Evolutionary conservation across 163 green algal genomes (phyloP), one percentile per base, ranked within the genome.

Genomic region (Scenedesmus sp.): DNA sequence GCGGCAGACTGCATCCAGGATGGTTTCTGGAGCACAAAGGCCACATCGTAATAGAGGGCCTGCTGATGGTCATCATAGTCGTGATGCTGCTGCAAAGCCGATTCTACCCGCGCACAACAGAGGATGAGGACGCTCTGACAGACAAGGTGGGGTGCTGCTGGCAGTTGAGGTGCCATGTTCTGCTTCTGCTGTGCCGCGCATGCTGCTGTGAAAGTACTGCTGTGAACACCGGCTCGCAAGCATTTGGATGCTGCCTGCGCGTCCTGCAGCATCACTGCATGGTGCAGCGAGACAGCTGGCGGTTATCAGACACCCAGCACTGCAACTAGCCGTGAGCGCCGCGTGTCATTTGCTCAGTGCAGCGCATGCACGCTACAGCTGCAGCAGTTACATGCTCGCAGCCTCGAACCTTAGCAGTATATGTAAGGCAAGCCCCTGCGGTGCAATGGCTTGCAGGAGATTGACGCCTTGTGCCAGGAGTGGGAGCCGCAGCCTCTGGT

Each of bases 401-500:
- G 6, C 54, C 5, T 87, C 34, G 34, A 46, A 46, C 34, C 34
- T 46, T 46, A 46, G 34, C 34, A 9, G 18, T 52, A 15, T 16
- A 66, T 15, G 74, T 6, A 3, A 7, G 15, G 3, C 4, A 0
- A 85, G 1, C 23, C 13, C 7, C 2, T 3, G 12, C 46, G 1
- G 5, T 85, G 46, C n/a, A 52, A 59, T 12, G 18, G 34, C 81
- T 55, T 84, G 67, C 76, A 90, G 76, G 98, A 99, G 82, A 95
- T 99, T 9, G 97, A 99, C 46, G 88, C 97, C 83, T 96, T 99
- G 6, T 98, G 96, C 82, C 86, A 94, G 26, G 98, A 99, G 91
- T 99, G 98, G 98, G 12, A 97, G 87, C 98, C 98, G 1, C 98
- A 99, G 94, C 98, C 98, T 6, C 94, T 99, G 70, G 94, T 94